phyloP scores from a whole-genome alignment of 139 green algal species.

The Yamagishiella unicocca region DNA sequence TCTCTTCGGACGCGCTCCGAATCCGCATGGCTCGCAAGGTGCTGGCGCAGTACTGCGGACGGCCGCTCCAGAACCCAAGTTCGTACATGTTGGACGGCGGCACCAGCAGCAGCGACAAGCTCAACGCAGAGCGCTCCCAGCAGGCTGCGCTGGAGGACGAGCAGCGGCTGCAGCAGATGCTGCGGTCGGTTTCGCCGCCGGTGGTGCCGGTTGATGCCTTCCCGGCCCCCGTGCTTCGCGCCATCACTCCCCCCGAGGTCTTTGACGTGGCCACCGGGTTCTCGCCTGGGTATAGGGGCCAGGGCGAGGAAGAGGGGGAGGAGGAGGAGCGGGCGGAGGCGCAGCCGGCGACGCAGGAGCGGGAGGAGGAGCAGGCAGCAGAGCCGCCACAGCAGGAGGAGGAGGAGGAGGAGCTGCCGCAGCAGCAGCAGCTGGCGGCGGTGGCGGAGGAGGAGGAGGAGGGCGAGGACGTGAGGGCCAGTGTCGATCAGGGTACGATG shows the following conservation, averaged over 20 bases:
- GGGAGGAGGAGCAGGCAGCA: neutral
- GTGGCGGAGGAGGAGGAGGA: neutral
- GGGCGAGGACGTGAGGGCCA: neutral
- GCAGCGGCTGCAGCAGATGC: neutral
- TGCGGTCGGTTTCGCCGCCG: neutral
- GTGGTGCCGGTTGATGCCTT: neutral
- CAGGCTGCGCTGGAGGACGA: neutral
- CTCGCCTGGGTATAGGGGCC: neutral
- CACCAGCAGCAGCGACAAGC: neutral
- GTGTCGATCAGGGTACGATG: neutral
- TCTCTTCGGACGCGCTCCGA: constrained; percentile 62
- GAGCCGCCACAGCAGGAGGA: neutral
- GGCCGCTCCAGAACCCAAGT: neutral
- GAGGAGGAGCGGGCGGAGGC: neutral
- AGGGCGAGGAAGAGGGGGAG: neutral
- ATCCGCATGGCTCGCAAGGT: constrained; percentile 68
- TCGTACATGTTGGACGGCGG: neutral
- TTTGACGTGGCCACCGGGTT: neutral
- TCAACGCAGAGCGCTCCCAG: neutral
- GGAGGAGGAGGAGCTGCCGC: neutral
- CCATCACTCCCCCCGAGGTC: constrained; percentile 8
- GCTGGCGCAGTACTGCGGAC: constrained; percentile 44
- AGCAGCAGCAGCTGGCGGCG: neutral
- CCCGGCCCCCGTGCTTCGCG: neutral
- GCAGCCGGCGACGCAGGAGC: neutral